These are phyloP conservation scores for Sordariomycetes sp. DNA, from an alignment of 2,329 filamentous ascomycete genomes.

Conservation along the genomic window DNA sequence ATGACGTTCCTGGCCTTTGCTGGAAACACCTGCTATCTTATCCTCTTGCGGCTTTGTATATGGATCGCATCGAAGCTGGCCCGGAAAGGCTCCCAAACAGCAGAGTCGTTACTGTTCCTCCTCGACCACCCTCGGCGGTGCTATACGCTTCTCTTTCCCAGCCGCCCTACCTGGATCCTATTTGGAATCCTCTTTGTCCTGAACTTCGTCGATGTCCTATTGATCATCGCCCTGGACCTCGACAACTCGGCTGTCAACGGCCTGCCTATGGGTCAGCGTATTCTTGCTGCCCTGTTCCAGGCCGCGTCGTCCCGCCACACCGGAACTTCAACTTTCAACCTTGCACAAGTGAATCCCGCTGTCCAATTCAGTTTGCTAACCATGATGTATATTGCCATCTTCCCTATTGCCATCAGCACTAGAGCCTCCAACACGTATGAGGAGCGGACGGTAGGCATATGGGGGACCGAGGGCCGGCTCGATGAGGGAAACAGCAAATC, in stretches of 20 bases:
- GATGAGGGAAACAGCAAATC: conserved; percentile 51
- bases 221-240: conserved; percentile 89
- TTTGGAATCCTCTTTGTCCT: conserved; percentile 80
- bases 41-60: conserved; percentile 88
- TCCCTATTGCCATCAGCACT: conserved; percentile 91
- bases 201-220: conserved; percentile 76
- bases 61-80: conserved; percentile 65
- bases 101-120: no score
- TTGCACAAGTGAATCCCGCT: conserved; percentile 72
- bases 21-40: conserved; percentile 90
- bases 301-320: conserved; percentile 83
- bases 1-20: conserved; percentile 84
- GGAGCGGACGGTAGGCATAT: conserved; percentile 74
- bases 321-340: conserved; percentile 72
- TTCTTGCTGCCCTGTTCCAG: conserved; percentile 84
- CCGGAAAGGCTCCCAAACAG: no score
- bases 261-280: conserved; percentile 61
- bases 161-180: conserved; percentile 88
- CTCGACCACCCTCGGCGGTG: conserved; percentile 92
- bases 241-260: conserved; percentile 57
- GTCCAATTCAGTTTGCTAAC: conserved; percentile 91
- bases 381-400: conserved; percentile 99
- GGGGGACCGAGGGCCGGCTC: conserved; percentile 34
- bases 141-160: conserved; percentile 89
- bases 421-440: conserved; percentile 95